Evolutionary conservation across 2,329 filamentous ascomycete genomes (phyloP).

Genomic region (Cyanodermella asteris): DNA sequence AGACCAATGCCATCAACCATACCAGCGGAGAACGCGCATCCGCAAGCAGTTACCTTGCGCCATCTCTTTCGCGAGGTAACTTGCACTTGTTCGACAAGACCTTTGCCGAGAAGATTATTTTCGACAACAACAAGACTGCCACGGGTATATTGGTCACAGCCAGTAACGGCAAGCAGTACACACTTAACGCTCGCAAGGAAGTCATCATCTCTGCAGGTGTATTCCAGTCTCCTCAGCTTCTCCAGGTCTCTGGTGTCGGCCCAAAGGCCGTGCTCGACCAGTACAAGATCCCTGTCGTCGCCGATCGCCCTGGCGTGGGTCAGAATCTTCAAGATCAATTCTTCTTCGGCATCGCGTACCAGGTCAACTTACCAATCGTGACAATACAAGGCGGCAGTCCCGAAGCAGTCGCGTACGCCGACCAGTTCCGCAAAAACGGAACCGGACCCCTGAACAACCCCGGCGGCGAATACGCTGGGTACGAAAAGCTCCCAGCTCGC

Average conservation of each 20-base stretch:
- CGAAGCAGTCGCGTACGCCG: neutral
- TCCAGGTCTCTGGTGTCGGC: slow-evolving; percentile 30
- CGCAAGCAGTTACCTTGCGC: neutral
- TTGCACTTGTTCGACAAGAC: neutral
- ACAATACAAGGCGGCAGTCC: slow-evolving; percentile 6
- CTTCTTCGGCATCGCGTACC: slow-evolving; percentile 11
- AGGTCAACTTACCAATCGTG: slow-evolving; percentile 14
- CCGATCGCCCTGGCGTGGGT: slow-evolving; percentile 27
- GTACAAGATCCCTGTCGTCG: slow-evolving; percentile 23
- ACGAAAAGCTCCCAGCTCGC: slow-evolving; percentile 13
- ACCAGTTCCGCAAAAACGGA: slow-evolving; percentile 7
- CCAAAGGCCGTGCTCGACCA: slow-evolving; percentile 19
- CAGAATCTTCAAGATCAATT: slow-evolving; percentile 22
- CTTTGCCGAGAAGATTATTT: neutral
- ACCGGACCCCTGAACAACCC: slow-evolving; percentile 10
- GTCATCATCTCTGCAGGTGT: slow-evolving; percentile 28
- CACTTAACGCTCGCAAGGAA: slow-evolving; percentile 14
- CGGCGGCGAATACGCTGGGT: slow-evolving; percentile 9
- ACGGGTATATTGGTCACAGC: neutral
- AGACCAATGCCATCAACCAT: neutral
- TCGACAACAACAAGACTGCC: slow-evolving; percentile 1
- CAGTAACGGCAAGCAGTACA: slow-evolving; percentile 3
- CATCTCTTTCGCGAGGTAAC: neutral
- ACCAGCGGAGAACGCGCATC: neutral
- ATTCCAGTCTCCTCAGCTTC: slow-evolving; percentile 30